Evolutionary conservation across 495 filamentous ascomycete species (phyloP).

Genomic region (Amphirosellinia nigrospora): DNA sequence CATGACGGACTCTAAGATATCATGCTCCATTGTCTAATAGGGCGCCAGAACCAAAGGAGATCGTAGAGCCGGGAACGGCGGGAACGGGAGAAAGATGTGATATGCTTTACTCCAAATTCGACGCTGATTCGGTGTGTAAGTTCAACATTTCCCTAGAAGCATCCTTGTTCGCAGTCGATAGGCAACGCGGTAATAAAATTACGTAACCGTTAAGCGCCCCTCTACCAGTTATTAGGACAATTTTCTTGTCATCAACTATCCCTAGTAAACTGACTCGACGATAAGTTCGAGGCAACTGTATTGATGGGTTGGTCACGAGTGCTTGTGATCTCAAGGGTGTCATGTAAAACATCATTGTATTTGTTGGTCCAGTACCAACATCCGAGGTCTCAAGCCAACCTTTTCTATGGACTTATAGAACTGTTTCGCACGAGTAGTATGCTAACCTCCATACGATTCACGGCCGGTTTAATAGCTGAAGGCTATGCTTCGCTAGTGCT

Average conservation of each 20-base stretch:
- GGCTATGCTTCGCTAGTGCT: background rate
- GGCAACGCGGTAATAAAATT: background rate
- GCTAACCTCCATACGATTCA: background rate
- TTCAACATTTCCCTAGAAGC: background rate
- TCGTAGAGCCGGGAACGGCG: background rate
- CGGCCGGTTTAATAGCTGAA: background rate
- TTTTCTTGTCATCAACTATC: background rate
- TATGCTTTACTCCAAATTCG: background rate
- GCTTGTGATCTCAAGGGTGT: background rate
- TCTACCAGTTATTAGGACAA: background rate
- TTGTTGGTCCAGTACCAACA: conserved; percentile 14
- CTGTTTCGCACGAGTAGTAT: background rate
- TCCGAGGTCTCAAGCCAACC: background rate
- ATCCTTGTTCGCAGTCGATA: background rate
- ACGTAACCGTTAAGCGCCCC: background rate
- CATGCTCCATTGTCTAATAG: background rate
- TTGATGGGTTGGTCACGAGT: background rate
- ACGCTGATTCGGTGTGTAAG: background rate
- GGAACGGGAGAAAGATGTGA: background rate
- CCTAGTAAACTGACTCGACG: background rate
- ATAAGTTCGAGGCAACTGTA: background rate
- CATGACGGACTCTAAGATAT: background rate
- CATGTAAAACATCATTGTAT: background rate
- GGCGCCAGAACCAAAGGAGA: background rate
- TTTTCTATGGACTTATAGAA: conserved; percentile 13